Conservation (phyloP, 2,329 filamentous ascomycete genomes). For the Microdochium nivale region DNA sequence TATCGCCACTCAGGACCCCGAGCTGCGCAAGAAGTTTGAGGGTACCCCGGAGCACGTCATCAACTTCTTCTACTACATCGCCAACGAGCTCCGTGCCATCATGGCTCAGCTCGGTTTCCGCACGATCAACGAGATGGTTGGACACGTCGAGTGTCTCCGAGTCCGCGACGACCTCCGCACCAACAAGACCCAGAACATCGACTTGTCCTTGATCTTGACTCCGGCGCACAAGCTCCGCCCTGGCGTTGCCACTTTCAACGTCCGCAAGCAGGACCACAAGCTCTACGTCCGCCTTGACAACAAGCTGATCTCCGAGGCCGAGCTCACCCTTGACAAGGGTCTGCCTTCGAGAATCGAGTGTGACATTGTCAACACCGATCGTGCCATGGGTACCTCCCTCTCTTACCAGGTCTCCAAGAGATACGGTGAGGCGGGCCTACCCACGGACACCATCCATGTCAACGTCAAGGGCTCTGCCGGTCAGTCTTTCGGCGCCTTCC, state of each 20-base stretch:
- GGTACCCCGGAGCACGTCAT: conserved; percentile 94
- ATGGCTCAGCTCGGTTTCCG: conserved; percentile 95
- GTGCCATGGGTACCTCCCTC: conserved; percentile 84
- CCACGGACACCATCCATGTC: conserved; percentile 87
- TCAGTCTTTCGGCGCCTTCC: conserved; percentile 91
- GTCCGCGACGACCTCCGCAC: conserved; percentile 83
- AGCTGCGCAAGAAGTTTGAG: conserved; percentile 85
- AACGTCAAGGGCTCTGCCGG: conserved; percentile 95
- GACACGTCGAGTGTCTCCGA: conserved; percentile 77
- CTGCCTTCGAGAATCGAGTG: conserved; percentile 89
- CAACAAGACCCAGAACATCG: conserved; percentile 85
- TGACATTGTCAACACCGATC: conserved; percentile 93
- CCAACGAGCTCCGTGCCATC: conserved; percentile 91
- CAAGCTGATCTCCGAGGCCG: conserved; percentile 92
- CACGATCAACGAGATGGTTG: conserved; percentile 96
- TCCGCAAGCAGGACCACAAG: conserved; percentile 93
- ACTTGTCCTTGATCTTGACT: conserved; percentile 84
- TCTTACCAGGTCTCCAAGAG: conserved; percentile 94
- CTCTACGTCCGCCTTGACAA: conserved; percentile 92
- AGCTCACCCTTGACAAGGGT: conserved; percentile 89
- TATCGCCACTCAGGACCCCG: conserved; percentile 93
- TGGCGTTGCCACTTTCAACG: conserved; percentile 93
- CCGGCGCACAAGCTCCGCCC: conserved; percentile 93
- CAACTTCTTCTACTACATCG: conserved; percentile 98
- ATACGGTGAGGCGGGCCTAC: conserved; percentile 81